Evolutionary conservation across 208 protist genomes (phyloP).

Genomic region (Trypanosoma rangeli): DNA sequence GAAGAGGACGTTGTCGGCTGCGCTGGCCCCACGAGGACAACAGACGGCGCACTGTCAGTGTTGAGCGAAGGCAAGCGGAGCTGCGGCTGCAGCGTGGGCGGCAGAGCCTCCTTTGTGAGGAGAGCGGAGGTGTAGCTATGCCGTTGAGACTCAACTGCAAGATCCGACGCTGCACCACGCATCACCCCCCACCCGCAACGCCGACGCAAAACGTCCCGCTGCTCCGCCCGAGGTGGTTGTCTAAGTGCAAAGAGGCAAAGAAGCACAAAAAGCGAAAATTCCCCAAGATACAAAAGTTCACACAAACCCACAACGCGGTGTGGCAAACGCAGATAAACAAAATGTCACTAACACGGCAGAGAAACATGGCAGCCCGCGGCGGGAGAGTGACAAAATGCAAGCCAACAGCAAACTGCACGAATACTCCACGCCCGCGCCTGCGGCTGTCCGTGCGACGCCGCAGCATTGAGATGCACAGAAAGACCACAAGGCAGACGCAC

Average conservation of each 20-base stretch:
- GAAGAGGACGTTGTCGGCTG: neutral
- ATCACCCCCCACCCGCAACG: neutral
- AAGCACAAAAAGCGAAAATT: neutral
- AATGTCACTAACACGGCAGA: too few relatives aligned
- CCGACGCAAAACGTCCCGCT: neutral
- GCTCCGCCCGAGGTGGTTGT: neutral
- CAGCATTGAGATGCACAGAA: too few relatives aligned
- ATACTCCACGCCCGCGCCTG: too few relatives aligned
- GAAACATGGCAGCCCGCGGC: too few relatives aligned
- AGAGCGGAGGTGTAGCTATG: neutral
- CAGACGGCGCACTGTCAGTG: slow-evolving; percentile 5
- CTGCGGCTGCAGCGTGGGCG: neutral
- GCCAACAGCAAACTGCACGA: too few relatives aligned
- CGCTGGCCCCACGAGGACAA: slow-evolving; percentile 10
- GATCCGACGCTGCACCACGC: neutral
- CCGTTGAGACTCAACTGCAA: neutral
- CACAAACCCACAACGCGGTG: too few relatives aligned
- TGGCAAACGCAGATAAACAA: too few relatives aligned
- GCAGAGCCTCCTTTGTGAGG: neutral
- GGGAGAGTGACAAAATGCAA: too few relatives aligned
- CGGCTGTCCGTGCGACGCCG: too few relatives aligned
- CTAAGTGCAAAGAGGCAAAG: neutral
- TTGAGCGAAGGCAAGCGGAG: neutral
- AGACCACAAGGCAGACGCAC: too few relatives aligned
- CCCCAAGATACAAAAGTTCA: neutral